Evolutionary conservation across 257 asterid species (phyloP).

Genomic region (Rehmannia glutinosa): DNA sequence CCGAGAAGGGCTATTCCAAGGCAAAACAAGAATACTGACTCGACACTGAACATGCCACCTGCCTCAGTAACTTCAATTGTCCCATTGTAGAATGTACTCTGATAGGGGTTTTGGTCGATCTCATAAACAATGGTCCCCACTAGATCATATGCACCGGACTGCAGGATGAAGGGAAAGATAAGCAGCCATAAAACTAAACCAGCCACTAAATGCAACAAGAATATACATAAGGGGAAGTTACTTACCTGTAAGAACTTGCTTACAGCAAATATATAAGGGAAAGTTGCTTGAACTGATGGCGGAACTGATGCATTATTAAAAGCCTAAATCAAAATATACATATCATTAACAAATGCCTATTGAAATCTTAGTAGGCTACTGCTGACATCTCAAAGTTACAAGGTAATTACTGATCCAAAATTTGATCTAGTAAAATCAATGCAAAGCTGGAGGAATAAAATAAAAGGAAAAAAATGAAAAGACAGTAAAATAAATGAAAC

Average conservation of each 20-base stretch:
- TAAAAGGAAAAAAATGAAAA: no score
- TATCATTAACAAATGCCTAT: conserved; percentile 4
- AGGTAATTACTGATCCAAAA: background rate
- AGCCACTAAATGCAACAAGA: background rate
- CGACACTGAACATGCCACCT: conserved; percentile 81
- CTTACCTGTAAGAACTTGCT: conserved; percentile 98
- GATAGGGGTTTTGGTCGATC: conserved; percentile 74
- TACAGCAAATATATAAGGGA: conserved; percentile 76
- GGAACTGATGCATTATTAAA: conserved; percentile 91
- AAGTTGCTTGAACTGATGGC: conserved; percentile 87
- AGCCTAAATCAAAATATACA: conserved; percentile 34
- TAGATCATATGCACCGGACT: conserved; percentile 94
- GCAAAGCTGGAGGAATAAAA: background rate
- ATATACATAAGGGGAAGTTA: background rate
- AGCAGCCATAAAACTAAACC: background rate
- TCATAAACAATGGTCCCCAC: conserved; percentile 87
- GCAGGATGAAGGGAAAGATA: conserved; percentile 17
- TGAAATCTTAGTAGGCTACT: background rate
- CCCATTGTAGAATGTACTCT: conserved; percentile 82
- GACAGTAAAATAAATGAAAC: background rate
- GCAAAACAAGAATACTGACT: conserved; percentile 88
- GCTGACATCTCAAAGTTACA: background rate
- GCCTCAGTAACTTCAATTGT: conserved; percentile 90
- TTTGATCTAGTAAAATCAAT: background rate
- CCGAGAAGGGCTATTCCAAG: conserved; percentile 70